Base-by-base conservation (phyloP, 176 grass and related monocot species). In the Saccharum officinarum region DNA sequence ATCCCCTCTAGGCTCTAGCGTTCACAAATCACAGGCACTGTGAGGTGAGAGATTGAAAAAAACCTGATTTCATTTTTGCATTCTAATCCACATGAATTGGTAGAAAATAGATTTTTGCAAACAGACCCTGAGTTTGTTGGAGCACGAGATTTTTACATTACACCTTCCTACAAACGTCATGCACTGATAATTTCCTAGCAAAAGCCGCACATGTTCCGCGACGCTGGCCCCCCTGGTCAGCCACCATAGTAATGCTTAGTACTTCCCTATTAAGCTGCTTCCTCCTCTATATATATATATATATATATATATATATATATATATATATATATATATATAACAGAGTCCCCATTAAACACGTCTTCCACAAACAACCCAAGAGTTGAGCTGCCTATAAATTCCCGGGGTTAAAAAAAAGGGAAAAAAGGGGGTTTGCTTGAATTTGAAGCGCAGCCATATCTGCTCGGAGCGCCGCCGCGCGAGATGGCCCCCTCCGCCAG, bases 401-500 rank as follows among this genome's bases (percentile, higher is more conserved):
- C 13, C 70, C 42, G 44, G 9, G 59, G n/a, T 61, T 60, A 17
- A 16, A 16, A 1, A 46, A 49, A 46, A 12, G 10, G 2, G 10
- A 61, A 61, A 23, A 16, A 64, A 60, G 23, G 12, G 1, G 1
- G 8, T 0, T 59, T 55, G 49, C 76, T 61, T 80, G 17, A 73
- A 73, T 71, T 45, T 52, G 44, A 73, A 79, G 68, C 44, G 23
- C 67, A 1, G 57, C 59, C 8, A 61, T 25, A 61, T 25, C 59
- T 60, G 55, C 22, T 17, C 42, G 37, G 63, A 76, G 63, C 83
- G 54, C 73, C 80, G 80, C 69, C 80, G 80, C 69, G 61, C 37
- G 68, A 87, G 69, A 90, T 90, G 84, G 69, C 31, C 17, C 8
- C 84, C 67, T 7, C 36, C 66, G 57, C 60, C 59, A 61, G 9